phyloP scores from a whole-genome alignment of 352 stramenopile genomes.

The Phytopythium delawarense region DNA sequence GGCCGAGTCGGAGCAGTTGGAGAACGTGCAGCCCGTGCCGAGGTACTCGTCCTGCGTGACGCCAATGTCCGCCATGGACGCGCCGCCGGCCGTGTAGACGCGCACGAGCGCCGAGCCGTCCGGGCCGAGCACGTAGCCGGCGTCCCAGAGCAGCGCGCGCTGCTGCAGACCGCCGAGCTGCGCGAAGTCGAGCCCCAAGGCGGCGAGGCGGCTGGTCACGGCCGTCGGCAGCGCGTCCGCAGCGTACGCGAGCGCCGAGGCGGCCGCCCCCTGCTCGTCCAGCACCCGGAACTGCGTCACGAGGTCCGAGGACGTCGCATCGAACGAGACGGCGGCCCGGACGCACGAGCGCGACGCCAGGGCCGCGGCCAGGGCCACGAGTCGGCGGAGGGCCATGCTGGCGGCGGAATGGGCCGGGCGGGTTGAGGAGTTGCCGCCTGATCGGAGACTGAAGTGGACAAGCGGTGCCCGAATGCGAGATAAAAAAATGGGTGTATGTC shows the following conservation, averaged over 20 bases:
- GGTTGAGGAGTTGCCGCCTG: too few relatives aligned
- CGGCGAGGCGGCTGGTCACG: too few relatives aligned
- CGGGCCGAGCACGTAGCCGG: conserved; percentile 36
- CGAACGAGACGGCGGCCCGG: conserved; percentile 8
- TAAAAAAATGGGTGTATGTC: too few relatives aligned
- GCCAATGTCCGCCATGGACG: conserved; percentile 28
- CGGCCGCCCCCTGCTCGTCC: not conserved
- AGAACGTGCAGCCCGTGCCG: not conserved
- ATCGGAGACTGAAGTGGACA: too few relatives aligned
- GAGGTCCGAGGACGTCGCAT: conserved; percentile 16
- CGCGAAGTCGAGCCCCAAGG: too few relatives aligned
- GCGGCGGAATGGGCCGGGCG: too few relatives aligned
- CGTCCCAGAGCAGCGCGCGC: conserved; percentile 70
- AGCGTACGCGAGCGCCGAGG: too few relatives aligned
- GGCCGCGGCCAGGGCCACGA: too few relatives aligned
- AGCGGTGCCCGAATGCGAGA: too few relatives aligned
- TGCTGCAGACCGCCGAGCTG: conserved; percentile 38
- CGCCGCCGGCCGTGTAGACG: conserved; percentile 19
- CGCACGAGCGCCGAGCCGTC: too few relatives aligned
- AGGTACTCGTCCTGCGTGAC: conserved; percentile 15
- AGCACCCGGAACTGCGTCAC: conserved; percentile 1
- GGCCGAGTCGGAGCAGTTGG: conserved; percentile 14
- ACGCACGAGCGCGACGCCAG: not conserved
- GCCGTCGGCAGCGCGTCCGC: too few relatives aligned
- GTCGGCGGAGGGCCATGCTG: too few relatives aligned